Conservation (phyloP, 2,329 filamentous ascomycete species). For the Alternaria brassicae region DNA sequence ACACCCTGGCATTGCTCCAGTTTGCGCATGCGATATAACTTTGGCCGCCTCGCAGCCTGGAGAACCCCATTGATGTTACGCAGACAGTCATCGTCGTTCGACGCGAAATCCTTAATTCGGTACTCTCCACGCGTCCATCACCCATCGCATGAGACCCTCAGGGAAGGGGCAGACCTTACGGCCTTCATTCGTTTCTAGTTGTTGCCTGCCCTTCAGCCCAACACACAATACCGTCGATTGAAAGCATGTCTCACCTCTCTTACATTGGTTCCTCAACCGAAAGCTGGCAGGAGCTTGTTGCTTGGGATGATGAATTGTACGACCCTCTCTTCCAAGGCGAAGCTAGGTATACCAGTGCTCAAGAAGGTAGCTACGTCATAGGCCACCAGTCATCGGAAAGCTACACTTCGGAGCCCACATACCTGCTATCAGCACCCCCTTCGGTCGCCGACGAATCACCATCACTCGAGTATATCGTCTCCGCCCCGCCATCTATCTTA, state of each 20-base stretch:
- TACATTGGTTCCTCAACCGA: constrained; percentile 28
- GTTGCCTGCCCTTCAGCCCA: neutral
- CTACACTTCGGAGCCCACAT: constrained; percentile 31
- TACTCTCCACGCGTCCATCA: constrained; percentile 4
- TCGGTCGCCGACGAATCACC: constrained; percentile 36
- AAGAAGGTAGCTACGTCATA: constrained; percentile 16
- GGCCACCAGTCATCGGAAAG: constrained; percentile 31
- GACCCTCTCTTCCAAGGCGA: constrained; percentile 39
- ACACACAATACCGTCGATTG: neutral
- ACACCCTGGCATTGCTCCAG: constrained; percentile 16
- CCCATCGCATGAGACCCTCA: constrained; percentile 18
- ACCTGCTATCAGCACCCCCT: constrained; percentile 30
- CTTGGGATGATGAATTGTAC: constrained; percentile 40
- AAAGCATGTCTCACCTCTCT: constrained; percentile 26
- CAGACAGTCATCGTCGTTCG: constrained; percentile 7
- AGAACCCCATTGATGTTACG: neutral
- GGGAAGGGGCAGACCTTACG: constrained; percentile 12
- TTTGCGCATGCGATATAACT: constrained; percentile 22
- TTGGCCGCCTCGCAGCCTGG: constrained; percentile 20
- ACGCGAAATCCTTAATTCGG: constrained; percentile 4
- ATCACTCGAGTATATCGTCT: constrained; percentile 38
- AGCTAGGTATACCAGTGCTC: constrained; percentile 16
- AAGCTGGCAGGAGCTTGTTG: constrained; percentile 40
- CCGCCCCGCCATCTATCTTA: constrained; percentile 38
- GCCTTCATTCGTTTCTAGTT: neutral